Conservation (phyloP, 2,329 filamentous ascomycete genomes). For the Pseudogymnoascus sp. region DNA sequence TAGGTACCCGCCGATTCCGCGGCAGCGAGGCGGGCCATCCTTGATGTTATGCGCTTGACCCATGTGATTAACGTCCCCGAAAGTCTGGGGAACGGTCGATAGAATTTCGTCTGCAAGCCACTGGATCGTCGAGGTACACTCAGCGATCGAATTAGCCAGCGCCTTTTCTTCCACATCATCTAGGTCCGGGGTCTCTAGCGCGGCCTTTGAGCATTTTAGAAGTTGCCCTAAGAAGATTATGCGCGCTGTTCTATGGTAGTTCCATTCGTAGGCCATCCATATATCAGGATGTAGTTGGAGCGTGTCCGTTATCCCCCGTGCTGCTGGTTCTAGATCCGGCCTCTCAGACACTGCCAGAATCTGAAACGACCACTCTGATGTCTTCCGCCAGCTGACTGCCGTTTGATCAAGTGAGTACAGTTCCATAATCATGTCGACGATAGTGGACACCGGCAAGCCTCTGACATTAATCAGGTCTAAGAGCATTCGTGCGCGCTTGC, state of each 20-base stretch:
- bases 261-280: conserved; percentile 38
- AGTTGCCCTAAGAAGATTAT: conserved; percentile 34
- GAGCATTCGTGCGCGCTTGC: conserved; percentile 28
- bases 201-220: conserved; percentile 25
- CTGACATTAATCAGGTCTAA: conserved; percentile 17
- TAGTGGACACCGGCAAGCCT: conserved; percentile 12
- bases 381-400: conserved; percentile 28
- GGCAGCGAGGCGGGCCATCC: conserved; percentile 23
- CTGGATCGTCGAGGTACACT: conserved; percentile 25
- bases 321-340: conserved; percentile 3
- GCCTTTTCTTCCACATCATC: conserved; percentile 2
- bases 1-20: conserved; percentile 33
- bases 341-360: conserved; percentile 21
- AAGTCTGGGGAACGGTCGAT: conserved; percentile 33
- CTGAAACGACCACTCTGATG: conserved; percentile 31
- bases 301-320: conserved; percentile 19
- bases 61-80: conserved; percentile 32
- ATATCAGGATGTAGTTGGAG: conserved; percentile 34
- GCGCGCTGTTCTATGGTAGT: conserved; percentile 34
- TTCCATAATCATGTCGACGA: conserved; percentile 27
- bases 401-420: conserved; percentile 29
- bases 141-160: conserved; percentile 14
- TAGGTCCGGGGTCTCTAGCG: conserved; percentile 13
- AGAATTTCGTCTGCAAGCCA: conserved; percentile 30
- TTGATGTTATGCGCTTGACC: conserved; percentile 17